Percentiles rank a stretch among this genome's conserved stretches.
Evolutionary conservation across 192 early-diverging fungal species (phyloP).

Genomic region (Umbelopsis vinacea): DNA sequence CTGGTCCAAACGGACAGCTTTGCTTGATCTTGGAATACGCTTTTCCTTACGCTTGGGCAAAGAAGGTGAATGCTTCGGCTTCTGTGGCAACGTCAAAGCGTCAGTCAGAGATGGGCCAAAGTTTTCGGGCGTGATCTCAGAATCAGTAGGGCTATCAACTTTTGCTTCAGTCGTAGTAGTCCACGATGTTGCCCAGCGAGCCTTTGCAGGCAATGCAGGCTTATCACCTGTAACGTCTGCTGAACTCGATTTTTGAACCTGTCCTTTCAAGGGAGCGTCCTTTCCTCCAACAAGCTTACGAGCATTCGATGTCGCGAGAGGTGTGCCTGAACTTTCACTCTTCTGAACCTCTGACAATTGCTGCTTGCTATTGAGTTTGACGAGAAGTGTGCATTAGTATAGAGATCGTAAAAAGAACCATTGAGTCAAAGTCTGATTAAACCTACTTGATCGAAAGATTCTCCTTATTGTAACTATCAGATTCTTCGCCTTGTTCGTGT

Average conservation of each 20-base stretch:
- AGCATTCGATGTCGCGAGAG: background rate
- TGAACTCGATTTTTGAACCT: background rate
- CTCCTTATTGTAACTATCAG: conserved; percentile 91
- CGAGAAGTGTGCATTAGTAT: background rate
- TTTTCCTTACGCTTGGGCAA: conserved; percentile 37
- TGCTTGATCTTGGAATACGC: conserved; percentile 28
- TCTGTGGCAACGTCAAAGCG: conserved; percentile 43
- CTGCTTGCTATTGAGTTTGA: background rate
- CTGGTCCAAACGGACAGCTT: conserved; percentile 35
- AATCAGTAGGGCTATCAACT: background rate
- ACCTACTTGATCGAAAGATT: conserved; percentile 72
- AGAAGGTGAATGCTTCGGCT: conserved; percentile 38
- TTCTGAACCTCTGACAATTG: conserved; percentile 6
- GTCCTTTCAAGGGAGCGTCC: background rate
- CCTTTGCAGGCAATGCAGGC: conserved; percentile 51
- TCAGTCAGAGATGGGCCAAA: conserved; percentile 46
- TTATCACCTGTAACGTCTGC: background rate
- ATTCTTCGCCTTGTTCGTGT: conserved; percentile 92
- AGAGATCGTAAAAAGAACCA: too few relatives aligned
- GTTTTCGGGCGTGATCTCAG: conserved; percentile 41
- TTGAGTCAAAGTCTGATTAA: too few relatives aligned
- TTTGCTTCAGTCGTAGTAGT: conserved; percentile 6
- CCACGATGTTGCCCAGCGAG: conserved; percentile 51
- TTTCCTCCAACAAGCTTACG: background rate
- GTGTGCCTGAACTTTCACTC: background rate